phyloP scores from a whole-genome alignment of 768 basidiomycete genomes.

The Ramaria sp. region DNA sequence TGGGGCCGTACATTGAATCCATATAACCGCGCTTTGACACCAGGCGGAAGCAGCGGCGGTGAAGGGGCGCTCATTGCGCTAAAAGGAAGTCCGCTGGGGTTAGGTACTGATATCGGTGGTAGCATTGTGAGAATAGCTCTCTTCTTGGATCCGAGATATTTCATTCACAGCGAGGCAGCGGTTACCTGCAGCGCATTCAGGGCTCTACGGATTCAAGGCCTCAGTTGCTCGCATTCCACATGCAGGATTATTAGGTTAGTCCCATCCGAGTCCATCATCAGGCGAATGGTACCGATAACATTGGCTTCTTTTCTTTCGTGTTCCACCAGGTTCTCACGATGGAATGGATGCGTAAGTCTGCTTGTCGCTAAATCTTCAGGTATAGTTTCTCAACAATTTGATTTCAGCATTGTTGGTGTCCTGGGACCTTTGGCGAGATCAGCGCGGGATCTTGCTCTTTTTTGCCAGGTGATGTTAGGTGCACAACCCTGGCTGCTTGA shows the following conservation, averaged over 20 bases:
- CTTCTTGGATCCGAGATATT: not conserved
- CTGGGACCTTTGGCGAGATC: conserved; percentile 38
- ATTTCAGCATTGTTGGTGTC: conserved; percentile 30
- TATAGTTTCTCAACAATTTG: not conserved
- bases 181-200: conserved; percentile 30
- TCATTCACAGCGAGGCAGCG: conserved; percentile 15
- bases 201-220: conserved; percentile 33
- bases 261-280: not conserved
- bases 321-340: conserved; percentile 27
- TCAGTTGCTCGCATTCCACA: conserved; percentile 42
- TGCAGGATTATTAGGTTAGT: conserved; percentile 28
- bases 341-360: conserved; percentile 34
- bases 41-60: conserved; percentile 39
- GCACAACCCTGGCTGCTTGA: conserved; percentile 36
- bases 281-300: no score
- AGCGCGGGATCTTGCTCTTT: conserved; percentile 36
- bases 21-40: conserved; percentile 32
- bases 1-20: conserved; percentile 34
- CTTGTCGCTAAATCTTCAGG: not conserved
- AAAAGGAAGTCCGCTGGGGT: conserved; percentile 27
- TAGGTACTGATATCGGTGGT: conserved; percentile 41
- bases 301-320: conserved; percentile 11
- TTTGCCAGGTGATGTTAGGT: conserved; percentile 36
- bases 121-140: conserved; percentile 24
- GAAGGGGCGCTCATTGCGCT: conserved; percentile 35